These are phyloP conservation scores for Salix suchowensis DNA, from an alignment of 345 rosid species.

Conservation along the genomic window DNA sequence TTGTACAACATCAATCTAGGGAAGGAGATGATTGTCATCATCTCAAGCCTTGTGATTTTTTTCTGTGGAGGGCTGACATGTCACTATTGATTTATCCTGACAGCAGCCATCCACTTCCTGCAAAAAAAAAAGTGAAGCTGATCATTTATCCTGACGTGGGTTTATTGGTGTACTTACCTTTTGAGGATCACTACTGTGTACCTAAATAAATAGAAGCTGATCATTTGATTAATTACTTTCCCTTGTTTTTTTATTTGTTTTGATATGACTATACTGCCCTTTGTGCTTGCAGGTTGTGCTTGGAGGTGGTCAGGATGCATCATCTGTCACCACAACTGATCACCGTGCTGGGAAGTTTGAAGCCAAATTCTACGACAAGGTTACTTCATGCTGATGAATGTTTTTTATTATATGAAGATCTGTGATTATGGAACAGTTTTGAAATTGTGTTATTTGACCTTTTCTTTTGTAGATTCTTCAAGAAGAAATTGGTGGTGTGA, in stretches of 20 bases:
- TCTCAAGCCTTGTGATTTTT: background rate
- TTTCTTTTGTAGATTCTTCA: constrained; percentile 49
- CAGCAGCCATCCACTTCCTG: too few species aligned
- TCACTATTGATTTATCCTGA: background rate
- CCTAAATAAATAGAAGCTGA: background rate
- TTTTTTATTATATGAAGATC: background rate
- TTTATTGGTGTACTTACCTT: background rate
- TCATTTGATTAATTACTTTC: background rate
- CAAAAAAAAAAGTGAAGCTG: background rate
- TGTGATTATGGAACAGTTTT: background rate
- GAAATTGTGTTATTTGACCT: background rate
- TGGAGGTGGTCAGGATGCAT: constrained; percentile 99
- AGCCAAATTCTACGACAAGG: constrained; percentile 90
- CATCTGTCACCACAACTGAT: constrained; percentile 92
- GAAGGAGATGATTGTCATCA: background rate
- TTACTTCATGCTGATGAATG: constrained; percentile 5
- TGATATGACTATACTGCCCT: background rate
- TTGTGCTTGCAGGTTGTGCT: constrained; percentile 67
- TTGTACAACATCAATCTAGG: background rate
- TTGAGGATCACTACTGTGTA: background rate
- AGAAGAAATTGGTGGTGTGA: constrained; percentile 95
- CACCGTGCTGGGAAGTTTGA: constrained; percentile 98
- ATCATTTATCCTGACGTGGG: too few species aligned
- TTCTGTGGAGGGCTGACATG: background rate
- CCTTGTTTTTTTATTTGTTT: background rate